Conservation (phyloP, 768 basidiomycete genomes). For the Lactarius evosmus region DNA sequence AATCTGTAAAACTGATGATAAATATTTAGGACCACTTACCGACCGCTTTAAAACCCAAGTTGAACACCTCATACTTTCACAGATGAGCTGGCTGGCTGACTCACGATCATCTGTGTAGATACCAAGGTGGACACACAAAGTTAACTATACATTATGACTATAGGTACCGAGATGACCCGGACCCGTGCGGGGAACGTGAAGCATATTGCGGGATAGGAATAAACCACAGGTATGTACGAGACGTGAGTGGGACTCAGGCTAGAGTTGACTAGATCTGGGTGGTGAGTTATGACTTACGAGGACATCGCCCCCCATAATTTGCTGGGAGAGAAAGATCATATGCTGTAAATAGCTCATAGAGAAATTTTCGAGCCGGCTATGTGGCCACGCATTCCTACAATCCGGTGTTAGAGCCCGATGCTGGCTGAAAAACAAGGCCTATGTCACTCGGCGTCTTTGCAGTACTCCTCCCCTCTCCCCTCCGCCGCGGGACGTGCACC, state of each 20-base stretch:
- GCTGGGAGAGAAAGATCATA: neutral
- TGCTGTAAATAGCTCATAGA: neutral
- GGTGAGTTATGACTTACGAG: neutral
- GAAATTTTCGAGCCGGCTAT: neutral
- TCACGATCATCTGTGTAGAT: no score
- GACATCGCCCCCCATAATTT: neutral
- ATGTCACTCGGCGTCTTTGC: neutral
- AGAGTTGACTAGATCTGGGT: neutral
- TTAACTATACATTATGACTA: no score
- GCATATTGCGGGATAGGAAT: neutral
- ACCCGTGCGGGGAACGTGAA: neutral
- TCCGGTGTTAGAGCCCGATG: neutral
- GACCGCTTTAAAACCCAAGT: no score
- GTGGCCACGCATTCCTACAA: no score
- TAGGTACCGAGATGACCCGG: no score
- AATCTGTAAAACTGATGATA: no score
- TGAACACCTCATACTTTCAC: no score
- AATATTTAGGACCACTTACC: no score
- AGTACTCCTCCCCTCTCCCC: neutral
- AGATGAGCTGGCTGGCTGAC: no score
- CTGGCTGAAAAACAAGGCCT: neutral
- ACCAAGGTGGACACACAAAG: no score
- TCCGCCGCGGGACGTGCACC: slow-evolving; percentile 6
- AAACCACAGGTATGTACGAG: neutral
- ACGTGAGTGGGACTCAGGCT: no score